Conservation (phyloP, 2,329 filamentous ascomycete genomes). For the Aspergillus awamori region DNA sequence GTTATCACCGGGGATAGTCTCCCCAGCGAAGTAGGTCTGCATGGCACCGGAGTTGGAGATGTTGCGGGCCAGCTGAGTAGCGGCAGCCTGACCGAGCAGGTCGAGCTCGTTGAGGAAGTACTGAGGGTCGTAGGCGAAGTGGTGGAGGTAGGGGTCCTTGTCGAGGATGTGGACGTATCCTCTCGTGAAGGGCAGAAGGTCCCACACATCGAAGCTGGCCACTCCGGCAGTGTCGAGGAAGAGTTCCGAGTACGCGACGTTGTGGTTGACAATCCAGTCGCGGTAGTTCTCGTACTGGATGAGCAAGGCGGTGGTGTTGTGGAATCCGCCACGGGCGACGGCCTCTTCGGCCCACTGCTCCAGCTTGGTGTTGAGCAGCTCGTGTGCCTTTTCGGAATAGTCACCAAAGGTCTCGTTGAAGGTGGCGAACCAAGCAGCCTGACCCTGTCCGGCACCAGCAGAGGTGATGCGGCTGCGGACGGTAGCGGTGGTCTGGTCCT, state of each 20-base stretch:
- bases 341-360: slow-evolving; percentile 31
- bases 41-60: slow-evolving; percentile 24
- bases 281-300: slow-evolving; percentile 33
- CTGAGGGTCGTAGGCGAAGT: slow-evolving; percentile 27
- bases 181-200: slow-evolving; percentile 34
- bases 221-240: slow-evolving; percentile 31
- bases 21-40: slow-evolving; percentile 22
- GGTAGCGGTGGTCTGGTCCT: slow-evolving; percentile 34
- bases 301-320: slow-evolving; percentile 28
- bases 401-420: slow-evolving; percentile 32
- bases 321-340: slow-evolving; percentile 30
- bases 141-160: slow-evolving; percentile 31
- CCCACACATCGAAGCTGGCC: slow-evolving; percentile 33
- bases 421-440: slow-evolving; percentile 32
- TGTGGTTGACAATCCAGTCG: slow-evolving; percentile 30
- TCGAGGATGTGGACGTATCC: slow-evolving; percentile 27
- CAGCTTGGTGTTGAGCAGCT: slow-evolving; percentile 30
- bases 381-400: slow-evolving; percentile 17
- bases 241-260: slow-evolving; percentile 32
- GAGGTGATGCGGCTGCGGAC: slow-evolving; percentile 18
- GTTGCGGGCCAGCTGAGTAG: slow-evolving; percentile 29
- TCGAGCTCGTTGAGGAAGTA: slow-evolving; percentile 35
- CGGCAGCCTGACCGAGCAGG: slow-evolving; percentile 31
- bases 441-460: slow-evolving; percentile 26
- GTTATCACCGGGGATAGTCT: slow-evolving; percentile 21